Evolutionary conservation across 176 grass and related monocot species (phyloP).

Genomic region (Musa itinerans): DNA sequence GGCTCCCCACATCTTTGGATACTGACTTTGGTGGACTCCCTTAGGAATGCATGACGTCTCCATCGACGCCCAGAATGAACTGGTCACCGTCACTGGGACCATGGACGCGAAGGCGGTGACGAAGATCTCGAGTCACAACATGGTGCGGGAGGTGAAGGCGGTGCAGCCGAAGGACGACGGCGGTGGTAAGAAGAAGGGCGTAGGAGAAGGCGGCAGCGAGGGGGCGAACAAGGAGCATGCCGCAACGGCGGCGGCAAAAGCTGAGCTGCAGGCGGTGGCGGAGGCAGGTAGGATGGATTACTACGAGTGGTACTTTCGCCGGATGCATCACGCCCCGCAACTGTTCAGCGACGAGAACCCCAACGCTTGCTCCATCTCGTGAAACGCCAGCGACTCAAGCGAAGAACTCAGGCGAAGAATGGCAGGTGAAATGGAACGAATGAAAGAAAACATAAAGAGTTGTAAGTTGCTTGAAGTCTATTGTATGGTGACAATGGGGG

Average conservation of each 20-base stretch:
- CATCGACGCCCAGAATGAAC: conserved; percentile 19
- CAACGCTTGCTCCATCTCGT: conserved; percentile 29
- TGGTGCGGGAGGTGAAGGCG: conserved; percentile 24
- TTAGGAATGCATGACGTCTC: conserved; percentile 22
- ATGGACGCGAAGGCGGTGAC: conserved; percentile 35
- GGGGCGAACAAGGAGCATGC: not conserved
- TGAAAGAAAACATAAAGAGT: no score
- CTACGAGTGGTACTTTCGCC: not conserved
- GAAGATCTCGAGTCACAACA: conserved; percentile 7
- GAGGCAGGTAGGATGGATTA: not conserved
- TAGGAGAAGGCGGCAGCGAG: not conserved
- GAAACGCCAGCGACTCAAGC: not conserved
- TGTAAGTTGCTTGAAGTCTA: no score
- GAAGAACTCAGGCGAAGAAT: no score
- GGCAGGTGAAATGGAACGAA: no score
- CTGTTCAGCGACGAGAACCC: conserved; percentile 44
- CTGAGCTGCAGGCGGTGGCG: not conserved
- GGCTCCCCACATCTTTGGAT: no score
- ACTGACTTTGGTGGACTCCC: no score
- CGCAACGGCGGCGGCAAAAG: not conserved
- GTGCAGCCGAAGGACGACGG: conserved; percentile 8
- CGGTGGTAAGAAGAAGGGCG: conserved; percentile 1
- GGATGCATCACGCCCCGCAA: conserved; percentile 14
- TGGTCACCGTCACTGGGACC: conserved; percentile 32
- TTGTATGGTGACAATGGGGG: no score